These are phyloP conservation scores for Scedosporium minutisporum DNA, from an alignment of 2,329 filamentous ascomycete genomes.

Conservation along the genomic window DNA sequence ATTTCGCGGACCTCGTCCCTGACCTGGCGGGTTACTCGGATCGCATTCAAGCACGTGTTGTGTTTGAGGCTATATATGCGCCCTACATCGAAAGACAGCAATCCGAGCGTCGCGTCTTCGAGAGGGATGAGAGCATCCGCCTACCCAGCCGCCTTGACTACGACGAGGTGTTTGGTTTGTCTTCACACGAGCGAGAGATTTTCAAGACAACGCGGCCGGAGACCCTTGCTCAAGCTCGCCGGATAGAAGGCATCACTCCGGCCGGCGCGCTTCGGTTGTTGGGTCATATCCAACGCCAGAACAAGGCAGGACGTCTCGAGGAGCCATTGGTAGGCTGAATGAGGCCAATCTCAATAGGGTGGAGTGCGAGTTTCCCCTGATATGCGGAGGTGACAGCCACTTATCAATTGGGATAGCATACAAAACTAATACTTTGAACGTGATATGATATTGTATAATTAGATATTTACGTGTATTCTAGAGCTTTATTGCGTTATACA, in stretches of 20 bases:
- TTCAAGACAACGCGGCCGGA: conserved; percentile 66
- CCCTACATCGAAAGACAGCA: conserved; percentile 74
- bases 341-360: no score
- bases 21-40: conserved; percentile 43
- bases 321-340: conserved; percentile 6
- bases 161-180: conserved; percentile 60
- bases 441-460: neutral
- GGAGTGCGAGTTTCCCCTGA: neutral
- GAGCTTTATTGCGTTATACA: no score
- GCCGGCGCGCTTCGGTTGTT: conserved; percentile 52
- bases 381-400: neutral
- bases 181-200: conserved; percentile 65
- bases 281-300: conserved; percentile 41
- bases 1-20: conserved; percentile 49
- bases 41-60: conserved; percentile 58
- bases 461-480: neutral
- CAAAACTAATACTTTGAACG: neutral
- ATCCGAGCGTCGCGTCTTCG: conserved; percentile 54
- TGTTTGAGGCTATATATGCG: conserved; percentile 76
- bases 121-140: conserved; percentile 64
- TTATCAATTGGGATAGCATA: no score
- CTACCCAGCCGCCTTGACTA: conserved; percentile 74
- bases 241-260: conserved; percentile 71
- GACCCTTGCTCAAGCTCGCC: conserved; percentile 76
- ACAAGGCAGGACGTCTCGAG: conserved; percentile 2